Percentiles rank a stretch among this genome's conserved stretches.
phyloP scores from a whole-genome alignment of 148 eudicot genomes.

The Rhododendron ovatum region DNA sequence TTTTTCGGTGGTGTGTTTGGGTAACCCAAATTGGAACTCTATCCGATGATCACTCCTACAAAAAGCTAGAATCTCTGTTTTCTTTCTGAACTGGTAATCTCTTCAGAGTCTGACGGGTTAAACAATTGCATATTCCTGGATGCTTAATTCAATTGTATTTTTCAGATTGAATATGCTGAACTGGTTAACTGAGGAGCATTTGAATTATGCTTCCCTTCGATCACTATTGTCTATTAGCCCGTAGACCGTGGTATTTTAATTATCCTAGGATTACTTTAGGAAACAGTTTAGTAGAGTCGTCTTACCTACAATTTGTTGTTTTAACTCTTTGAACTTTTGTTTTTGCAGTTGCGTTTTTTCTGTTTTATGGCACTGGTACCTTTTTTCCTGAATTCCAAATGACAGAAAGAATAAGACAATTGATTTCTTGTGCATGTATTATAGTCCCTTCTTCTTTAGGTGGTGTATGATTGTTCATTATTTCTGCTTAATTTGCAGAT shows the following conservation, averaged over 20 bases:
- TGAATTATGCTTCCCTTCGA: not conserved
- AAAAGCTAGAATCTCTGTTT: not conserved
- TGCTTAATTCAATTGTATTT: not conserved
- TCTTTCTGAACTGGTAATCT: not conserved
- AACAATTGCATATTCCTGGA: not conserved
- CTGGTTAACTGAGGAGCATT: not conserved
- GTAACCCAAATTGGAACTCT: not conserved
- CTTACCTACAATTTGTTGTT: not conserved
- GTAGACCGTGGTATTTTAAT: not conserved
- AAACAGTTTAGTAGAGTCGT: not conserved
- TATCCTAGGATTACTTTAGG: not conserved
- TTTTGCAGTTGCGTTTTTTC: not conserved
- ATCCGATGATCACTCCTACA: not conserved
- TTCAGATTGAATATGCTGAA: not conserved
- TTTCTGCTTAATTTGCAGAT: constrained; percentile 45
- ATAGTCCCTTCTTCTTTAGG: not conserved
- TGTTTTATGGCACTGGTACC: not conserved
- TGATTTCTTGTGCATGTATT: not conserved
- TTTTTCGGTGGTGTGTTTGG: not conserved
- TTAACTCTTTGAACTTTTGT: not conserved
- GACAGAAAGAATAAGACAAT: not conserved
- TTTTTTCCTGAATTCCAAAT: not conserved
- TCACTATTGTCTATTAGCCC: not conserved
- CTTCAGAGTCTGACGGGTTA: not conserved
- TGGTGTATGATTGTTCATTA: not conserved